A percentile compares a stretch with the other conserved stretches of the same genome.
Conservation (phyloP, 352 stramenopile species). For the Phytophthora constricta region DNA sequence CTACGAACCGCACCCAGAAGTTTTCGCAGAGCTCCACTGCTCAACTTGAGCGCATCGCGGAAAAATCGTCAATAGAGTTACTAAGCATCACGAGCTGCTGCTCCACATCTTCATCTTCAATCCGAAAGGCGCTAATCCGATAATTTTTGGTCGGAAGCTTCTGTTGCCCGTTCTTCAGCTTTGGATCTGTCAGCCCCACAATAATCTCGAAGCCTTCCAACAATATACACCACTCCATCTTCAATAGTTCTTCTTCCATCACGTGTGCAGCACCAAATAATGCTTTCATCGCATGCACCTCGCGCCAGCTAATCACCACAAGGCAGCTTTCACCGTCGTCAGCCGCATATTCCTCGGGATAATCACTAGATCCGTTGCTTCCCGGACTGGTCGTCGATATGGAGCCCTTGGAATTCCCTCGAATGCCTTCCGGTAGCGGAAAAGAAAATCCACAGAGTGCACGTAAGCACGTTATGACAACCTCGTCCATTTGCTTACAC, state of each 20-base stretch:
- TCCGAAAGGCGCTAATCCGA: constrained; percentile 70
- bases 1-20: constrained; percentile 68
- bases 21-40: constrained; percentile 57
- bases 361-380: constrained; percentile 26
- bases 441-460: constrained; percentile 85
- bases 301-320: constrained; percentile 77
- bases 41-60: constrained; percentile 72
- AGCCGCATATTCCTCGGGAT: constrained; percentile 43
- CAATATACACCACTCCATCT: constrained; percentile 78
- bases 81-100: constrained; percentile 87
- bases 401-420: constrained; percentile 47
- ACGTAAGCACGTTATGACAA: constrained; percentile 74
- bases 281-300: constrained; percentile 91
- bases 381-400: constrained; percentile 37
- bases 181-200: constrained; percentile 71
- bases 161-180: constrained; percentile 76
- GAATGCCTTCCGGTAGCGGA: constrained; percentile 68
- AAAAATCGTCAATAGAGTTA: constrained; percentile 90
- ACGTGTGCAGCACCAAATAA: constrained; percentile 85
- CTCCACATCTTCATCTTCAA: constrained; percentile 89
- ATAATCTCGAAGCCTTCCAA: constrained; percentile 86
- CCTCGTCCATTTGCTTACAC: constrained; percentile 73
- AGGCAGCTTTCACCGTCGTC: constrained; percentile 74
- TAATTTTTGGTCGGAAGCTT: constrained; percentile 81
- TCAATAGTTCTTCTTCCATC: constrained; percentile 84